A percentile compares a stretch with the other conserved stretches of the same genome.
Evolutionary conservation across 2,329 filamentous ascomycete species (phyloP).

Genomic region (Fusarium verrucosum): DNA sequence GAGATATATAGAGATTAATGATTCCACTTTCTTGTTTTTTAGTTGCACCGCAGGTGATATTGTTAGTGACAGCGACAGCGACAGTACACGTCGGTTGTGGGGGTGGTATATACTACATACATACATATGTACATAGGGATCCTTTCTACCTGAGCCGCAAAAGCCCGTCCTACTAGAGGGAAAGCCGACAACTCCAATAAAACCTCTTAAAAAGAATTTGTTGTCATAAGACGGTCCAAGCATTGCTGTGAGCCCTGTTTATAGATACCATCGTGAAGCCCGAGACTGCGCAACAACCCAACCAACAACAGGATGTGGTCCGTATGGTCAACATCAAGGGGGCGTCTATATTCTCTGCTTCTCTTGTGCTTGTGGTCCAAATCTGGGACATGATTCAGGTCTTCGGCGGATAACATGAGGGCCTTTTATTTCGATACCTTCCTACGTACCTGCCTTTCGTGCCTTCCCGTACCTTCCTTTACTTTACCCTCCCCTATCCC

Average conservation of each 20-base stretch:
- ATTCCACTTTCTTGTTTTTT: slow-evolving; percentile 25
- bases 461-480: slow-evolving; percentile 6
- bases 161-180: too few species aligned
- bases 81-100: slow-evolving; percentile 23
- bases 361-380: slow-evolving; percentile 19
- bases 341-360: slow-evolving; percentile 12
- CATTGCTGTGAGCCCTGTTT: slow-evolving; percentile 12
- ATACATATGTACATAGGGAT: too few species aligned
- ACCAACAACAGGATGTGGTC: slow-evolving; percentile 5
- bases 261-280: slow-evolving; percentile 13
- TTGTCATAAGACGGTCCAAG: not conserved
- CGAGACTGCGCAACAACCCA: slow-evolving; percentile 12
- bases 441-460: not conserved
- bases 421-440: slow-evolving; percentile 1
- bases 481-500: slow-evolving; percentile 36
- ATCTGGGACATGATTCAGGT: slow-evolving; percentile 44
- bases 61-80: slow-evolving; percentile 31
- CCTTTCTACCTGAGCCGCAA: too few species aligned
- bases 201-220: not conserved
- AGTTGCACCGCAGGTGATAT: slow-evolving; percentile 40
- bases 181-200: slow-evolving; percentile 16
- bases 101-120: slow-evolving; percentile 26
- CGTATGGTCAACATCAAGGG: slow-evolving; percentile 1
- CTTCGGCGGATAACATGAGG: slow-evolving; percentile 39
- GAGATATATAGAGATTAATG: slow-evolving; percentile 2